A percentile compares a stretch with the other conserved stretches of the same genome.
Evolutionary conservation across 2,329 filamentous ascomycete species (phyloP).

Genomic region (Fusarium circinatum): DNA sequence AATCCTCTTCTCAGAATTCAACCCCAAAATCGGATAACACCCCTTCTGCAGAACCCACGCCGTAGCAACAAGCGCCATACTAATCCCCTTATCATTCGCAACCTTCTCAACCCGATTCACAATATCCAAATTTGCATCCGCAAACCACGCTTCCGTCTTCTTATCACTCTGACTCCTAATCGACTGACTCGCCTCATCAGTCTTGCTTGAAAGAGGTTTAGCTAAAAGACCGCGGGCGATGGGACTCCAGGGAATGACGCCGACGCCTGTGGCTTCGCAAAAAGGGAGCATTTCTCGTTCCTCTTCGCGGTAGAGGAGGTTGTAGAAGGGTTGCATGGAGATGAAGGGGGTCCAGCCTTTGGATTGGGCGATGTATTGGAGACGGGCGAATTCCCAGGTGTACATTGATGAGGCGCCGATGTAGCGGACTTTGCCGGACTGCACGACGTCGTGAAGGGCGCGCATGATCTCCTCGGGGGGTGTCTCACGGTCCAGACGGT

Average conservation of each 20-base stretch:
- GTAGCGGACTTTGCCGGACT: conserved; percentile 65
- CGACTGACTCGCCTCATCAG: conserved; percentile 13
- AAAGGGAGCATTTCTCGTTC: conserved; percentile 55
- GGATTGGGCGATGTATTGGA: conserved; percentile 64
- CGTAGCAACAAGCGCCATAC: conserved; percentile 72
- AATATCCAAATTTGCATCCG: conserved; percentile 45
- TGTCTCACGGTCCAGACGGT: conserved; percentile 65
- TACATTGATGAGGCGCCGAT: conserved; percentile 63
- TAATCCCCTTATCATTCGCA: conserved; percentile 65
- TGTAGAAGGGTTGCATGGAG: conserved; percentile 69
- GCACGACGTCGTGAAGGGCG: conserved; percentile 67
- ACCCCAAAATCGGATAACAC: conserved; percentile 69
- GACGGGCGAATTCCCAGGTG: conserved; percentile 59
- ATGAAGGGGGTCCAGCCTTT: conserved; percentile 69
- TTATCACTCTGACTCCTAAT: conserved; percentile 35
- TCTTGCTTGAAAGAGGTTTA: conserved; percentile 38
- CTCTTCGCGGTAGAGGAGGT: conserved; percentile 70
- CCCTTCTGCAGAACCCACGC: conserved; percentile 70
- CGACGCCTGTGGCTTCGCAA: conserved; percentile 48
- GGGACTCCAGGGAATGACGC: conserved; percentile 51
- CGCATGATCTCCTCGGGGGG: conserved; percentile 65
- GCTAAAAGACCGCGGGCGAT: conserved; percentile 48
- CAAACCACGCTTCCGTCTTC: conserved; percentile 40
- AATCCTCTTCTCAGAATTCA: conserved; percentile 68
- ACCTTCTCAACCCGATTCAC: conserved; percentile 60